Conservation (phyloP, 805 yeast species). For the Yamadazyma sp. region DNA sequence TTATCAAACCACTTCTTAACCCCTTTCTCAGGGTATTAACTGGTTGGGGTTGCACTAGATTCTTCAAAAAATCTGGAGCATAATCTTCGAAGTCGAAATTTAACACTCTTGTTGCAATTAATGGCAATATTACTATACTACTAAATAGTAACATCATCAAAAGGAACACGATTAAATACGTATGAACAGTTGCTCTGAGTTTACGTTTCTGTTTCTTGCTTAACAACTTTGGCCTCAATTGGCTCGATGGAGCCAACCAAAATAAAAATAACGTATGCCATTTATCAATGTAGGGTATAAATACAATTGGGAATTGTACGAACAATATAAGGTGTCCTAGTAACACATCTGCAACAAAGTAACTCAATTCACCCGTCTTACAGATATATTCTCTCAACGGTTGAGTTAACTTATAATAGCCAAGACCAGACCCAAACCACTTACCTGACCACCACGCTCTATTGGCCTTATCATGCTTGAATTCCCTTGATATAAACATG, state of each 20-base stretch:
- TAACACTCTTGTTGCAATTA: conserved; percentile 28
- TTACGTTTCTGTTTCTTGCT: conserved; percentile 41
- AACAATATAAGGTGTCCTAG: conserved; percentile 58
- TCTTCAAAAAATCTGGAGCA: conserved; percentile 35
- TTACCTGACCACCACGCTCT: conserved; percentile 65
- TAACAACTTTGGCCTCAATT: conserved; percentile 45
- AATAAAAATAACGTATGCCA: conserved; percentile 66
- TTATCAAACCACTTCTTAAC: conserved; percentile 20
- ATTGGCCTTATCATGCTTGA: conserved; percentile 56
- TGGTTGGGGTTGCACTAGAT: conserved; percentile 44
- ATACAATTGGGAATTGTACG: conserved; percentile 56
- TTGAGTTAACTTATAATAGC: conserved; percentile 58
- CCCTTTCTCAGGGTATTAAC: conserved; percentile 30
- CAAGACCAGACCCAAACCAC: conserved; percentile 62
- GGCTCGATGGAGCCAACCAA: conserved; percentile 62
- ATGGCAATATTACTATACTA: conserved; percentile 38
- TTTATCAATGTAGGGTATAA: conserved; percentile 61
- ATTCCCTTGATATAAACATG: conserved; percentile 58
- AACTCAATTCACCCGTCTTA: conserved; percentile 63
- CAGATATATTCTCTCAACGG: conserved; percentile 64
- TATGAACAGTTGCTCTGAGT: conserved; percentile 30
- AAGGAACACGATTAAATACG: conserved; percentile 35
- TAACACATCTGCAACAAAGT: conserved; percentile 61
- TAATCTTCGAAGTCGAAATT: conserved; percentile 37
- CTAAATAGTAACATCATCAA: conserved; percentile 22